These are phyloP conservation scores for Trichoderma orchidacearum DNA, from an alignment of 495 filamentous ascomycete species.

Conservation along the genomic window DNA sequence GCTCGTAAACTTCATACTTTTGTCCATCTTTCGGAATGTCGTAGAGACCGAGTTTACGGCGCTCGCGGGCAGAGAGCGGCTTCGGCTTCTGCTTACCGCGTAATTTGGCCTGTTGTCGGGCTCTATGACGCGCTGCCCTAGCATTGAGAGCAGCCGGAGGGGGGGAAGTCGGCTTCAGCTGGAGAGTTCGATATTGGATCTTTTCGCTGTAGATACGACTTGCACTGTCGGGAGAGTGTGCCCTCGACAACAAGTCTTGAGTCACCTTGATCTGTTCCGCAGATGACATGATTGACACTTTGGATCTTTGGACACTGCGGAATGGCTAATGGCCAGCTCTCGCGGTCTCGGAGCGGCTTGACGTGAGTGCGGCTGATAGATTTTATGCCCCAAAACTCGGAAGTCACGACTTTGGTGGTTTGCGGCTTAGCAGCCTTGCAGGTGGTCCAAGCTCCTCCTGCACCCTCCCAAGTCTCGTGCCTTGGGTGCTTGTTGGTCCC, in stretches of 20 bases:
- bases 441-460: background rate
- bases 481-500: too few species aligned
- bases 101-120: constrained; percentile 40
- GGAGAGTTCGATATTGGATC: constrained; percentile 69
- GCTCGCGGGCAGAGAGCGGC: constrained; percentile 69
- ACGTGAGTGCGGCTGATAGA: background rate
- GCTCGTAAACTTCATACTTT: constrained; percentile 64
- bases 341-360: background rate
- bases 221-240: constrained; percentile 58
- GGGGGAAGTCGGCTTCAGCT: constrained; percentile 59
- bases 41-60: constrained; percentile 58
- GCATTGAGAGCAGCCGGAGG: constrained; percentile 37
- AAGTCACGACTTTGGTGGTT: background rate
- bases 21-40: constrained; percentile 52
- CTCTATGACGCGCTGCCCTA: constrained; percentile 46
- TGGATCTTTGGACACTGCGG: background rate
- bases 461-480: background rate
- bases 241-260: constrained; percentile 53
- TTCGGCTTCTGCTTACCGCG: constrained; percentile 51
- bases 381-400: constrained; percentile 20
- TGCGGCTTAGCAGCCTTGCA: background rate
- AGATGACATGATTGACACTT: background rate
- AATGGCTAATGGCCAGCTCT: background rate
- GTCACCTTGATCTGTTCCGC: constrained; percentile 24
- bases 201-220: constrained; percentile 63